Percentiles rank a stretch among this genome's conserved stretches.
phyloP scores from a whole-genome alignment of 2,329 filamentous ascomycete genomes.

The Penicillium sp. region DNA sequence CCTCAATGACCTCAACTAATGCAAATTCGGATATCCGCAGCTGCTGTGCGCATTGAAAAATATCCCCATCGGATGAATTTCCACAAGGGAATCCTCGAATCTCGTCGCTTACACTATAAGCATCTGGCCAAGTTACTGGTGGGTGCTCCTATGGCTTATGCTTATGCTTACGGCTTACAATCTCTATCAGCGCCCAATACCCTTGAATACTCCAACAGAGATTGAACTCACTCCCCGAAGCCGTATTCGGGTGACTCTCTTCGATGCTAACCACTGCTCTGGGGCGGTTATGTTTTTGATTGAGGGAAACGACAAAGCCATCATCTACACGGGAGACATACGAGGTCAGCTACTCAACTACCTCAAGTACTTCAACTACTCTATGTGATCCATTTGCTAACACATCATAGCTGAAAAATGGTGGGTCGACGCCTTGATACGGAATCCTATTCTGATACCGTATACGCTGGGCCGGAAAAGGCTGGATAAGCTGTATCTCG shows the following conservation, averaged over 20 bases:
- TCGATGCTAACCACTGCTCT: constrained; percentile 88
- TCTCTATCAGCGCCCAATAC: constrained; percentile 64
- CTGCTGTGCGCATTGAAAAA: constrained; percentile 73
- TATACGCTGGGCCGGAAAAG: constrained; percentile 62
- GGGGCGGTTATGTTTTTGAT: constrained; percentile 92
- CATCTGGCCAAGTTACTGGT: constrained; percentile 67
- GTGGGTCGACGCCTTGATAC: constrained; percentile 70
- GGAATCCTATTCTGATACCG: constrained; percentile 68
- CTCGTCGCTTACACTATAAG: constrained; percentile 67
- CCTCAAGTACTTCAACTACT: neutral
- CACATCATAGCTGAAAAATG: constrained; percentile 60
- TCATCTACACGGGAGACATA: constrained; percentile 86
- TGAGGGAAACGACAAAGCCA: constrained; percentile 64
- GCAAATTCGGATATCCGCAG: constrained; percentile 24
- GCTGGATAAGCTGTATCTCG: constrained; percentile 79
- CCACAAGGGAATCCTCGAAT: constrained; percentile 69
- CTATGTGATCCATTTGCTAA: constrained; percentile 9
- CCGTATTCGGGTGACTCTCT: constrained; percentile 71
- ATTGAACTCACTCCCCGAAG: constrained; percentile 68
- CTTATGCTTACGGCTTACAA: neutral
- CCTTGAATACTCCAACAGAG: constrained; percentile 69
- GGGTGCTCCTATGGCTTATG: constrained; percentile 2
- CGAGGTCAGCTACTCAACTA: constrained; percentile 53
- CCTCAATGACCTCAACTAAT: constrained; percentile 19
- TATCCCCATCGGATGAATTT: constrained; percentile 77